Percentiles rank a stretch among this genome's conserved stretches.
Conservation (phyloP, 2,329 filamentous ascomycete genomes). For the Aschersonia sp. region DNA sequence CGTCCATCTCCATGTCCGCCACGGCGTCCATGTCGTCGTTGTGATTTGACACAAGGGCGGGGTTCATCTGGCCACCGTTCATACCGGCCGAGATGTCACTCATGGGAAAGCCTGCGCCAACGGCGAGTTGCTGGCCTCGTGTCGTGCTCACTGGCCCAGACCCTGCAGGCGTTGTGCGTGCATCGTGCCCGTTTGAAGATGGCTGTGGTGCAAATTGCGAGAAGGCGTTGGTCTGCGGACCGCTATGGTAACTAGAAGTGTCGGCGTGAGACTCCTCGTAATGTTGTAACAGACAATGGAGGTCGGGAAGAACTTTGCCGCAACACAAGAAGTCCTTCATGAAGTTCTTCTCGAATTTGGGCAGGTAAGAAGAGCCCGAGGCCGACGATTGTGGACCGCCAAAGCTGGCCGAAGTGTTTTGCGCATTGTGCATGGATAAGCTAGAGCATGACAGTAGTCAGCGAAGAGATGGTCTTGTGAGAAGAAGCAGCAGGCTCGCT, state of each 20-base stretch:
- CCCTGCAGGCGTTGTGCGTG: conserved; percentile 12
- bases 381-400: too few relatives aligned
- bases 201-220: conserved; percentile 21
- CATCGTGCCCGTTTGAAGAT: conserved; percentile 6
- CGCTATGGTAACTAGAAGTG: conserved; percentile 36
- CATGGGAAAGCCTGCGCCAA: conserved; percentile 23
- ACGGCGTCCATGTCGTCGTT: conserved; percentile 66
- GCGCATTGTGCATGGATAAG: too few relatives aligned
- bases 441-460: too few relatives aligned
- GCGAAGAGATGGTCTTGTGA: too few relatives aligned
- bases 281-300: conserved; percentile 91
- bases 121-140: conserved; percentile 15
- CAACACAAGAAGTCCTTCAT: conserved; percentile 97
- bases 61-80: conserved; percentile 23
- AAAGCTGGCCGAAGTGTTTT: too few relatives aligned
- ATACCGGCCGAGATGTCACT: conserved; percentile 14
- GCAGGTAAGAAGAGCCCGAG: conserved; percentile 65
- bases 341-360: conserved; percentile 92
- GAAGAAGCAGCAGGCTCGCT: too few relatives aligned
- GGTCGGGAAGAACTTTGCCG: conserved; percentile 72
- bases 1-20: conserved; percentile 80
- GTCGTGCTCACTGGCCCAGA: conserved; percentile 6
- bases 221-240: conserved; percentile 25
- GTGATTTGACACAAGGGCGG: conserved; percentile 24
- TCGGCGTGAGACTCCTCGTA: conserved; percentile 91